phyloP scores from a whole-genome alignment of 768 basidiomycete species.

The Termitomyces sp. region DNA sequence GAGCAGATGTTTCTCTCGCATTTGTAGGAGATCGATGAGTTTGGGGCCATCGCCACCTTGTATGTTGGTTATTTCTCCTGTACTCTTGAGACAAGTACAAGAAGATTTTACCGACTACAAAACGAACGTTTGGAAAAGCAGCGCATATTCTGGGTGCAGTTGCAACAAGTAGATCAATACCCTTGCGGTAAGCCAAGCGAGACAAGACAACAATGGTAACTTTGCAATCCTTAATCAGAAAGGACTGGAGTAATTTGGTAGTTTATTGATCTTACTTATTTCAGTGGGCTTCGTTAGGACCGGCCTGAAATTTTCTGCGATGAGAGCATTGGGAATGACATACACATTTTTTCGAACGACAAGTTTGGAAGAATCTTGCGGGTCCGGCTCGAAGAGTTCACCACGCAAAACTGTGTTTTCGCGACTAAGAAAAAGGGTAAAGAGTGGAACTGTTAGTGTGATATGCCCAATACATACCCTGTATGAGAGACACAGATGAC shows the following conservation, averaged over 20 bases:
- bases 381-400: constrained; percentile 55
- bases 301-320: constrained; percentile 84
- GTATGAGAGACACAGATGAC: constrained; percentile 97
- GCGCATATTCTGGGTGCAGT: constrained; percentile 87
- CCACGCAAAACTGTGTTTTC: constrained; percentile 95
- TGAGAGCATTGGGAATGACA: constrained; percentile 91
- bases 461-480: constrained; percentile 49
- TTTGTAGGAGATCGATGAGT: constrained; percentile 89
- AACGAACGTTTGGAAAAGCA: constrained; percentile 80
- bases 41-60: constrained; percentile 94
- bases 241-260: neutral
- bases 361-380: constrained; percentile 37
- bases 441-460: neutral
- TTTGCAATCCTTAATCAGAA: neutral
- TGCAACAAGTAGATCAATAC: constrained; percentile 91
- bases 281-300: constrained; percentile 41
- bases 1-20: constrained; percentile 85
- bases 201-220: constrained; percentile 92
- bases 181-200: constrained; percentile 91
- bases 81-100: neutral
- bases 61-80: neutral
- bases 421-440: constrained; percentile 50
- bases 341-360: constrained; percentile 61
- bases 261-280: constrained; percentile 42
- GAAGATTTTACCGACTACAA: constrained; percentile 65